Evolutionary conservation across 331 rosid species (phyloP).

Genomic region (Saraca asoca): DNA sequence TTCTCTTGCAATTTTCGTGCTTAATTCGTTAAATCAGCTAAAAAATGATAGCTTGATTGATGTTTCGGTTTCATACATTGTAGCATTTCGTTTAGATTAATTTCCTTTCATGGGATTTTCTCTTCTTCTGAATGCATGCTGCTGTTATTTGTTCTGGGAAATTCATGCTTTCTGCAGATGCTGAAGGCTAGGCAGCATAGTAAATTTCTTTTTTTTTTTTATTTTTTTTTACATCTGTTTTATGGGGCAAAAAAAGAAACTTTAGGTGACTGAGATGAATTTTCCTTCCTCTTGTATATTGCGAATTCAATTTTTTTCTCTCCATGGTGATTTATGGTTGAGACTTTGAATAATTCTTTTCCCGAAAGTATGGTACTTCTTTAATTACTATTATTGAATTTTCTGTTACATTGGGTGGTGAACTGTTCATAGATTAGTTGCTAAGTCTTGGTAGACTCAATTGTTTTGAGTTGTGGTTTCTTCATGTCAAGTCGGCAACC

Average conservation of each 20-base stretch:
- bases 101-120: constrained; percentile 3
- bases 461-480: constrained; percentile 22
- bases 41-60: not conserved
- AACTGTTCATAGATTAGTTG: constrained; percentile 15
- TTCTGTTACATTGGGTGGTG: constrained; percentile 45
- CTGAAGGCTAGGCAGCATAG: not conserved
- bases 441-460: not conserved
- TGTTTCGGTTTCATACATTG: constrained; percentile 29
- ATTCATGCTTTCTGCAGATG: constrained; percentile 12
- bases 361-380: not conserved
- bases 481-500: not conserved
- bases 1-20: constrained; percentile 6
- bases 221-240: constrained; percentile 6
- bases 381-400: not conserved
- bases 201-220: constrained; percentile 16
- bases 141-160: not conserved
- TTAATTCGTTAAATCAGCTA: constrained; percentile 12
- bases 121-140: constrained; percentile 5
- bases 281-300: not conserved
- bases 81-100: constrained; percentile 6
- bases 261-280: constrained; percentile 14
- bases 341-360: not conserved
- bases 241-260: not conserved
- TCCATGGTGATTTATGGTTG: constrained; percentile 3
- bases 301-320: not conserved